Evolutionary conservation across 495 filamentous ascomycete genomes (phyloP), one percentile per base, ranked within the genome.

Genomic region (Daldinia bambusicola): DNA sequence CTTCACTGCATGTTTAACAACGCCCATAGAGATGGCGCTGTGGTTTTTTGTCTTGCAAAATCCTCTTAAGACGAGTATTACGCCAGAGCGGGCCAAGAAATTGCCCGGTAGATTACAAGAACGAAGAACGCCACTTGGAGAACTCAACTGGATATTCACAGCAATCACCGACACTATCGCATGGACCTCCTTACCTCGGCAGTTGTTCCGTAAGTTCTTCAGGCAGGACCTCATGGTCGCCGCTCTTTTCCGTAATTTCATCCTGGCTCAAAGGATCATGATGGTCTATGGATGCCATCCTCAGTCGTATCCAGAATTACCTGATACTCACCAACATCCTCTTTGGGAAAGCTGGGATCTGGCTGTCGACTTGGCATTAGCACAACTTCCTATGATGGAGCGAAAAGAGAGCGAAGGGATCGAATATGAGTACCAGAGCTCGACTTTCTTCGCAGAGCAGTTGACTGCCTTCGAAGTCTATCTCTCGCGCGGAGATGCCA

Each of bases 121-220:
- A 75, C 88, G 95, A n/a, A 84, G 96, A 78, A 98, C 95, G 45
- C 96, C 95, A 0, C 87, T 98, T 43, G 95, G 95, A 50, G 95
- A 99, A 80, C 81, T 99, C 4, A 98, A 98, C 77, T 99, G 95
- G 95, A 99, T 99, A 22, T 97, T 99, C 72, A 99, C 95, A 1
- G 95, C 95, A 13, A 98, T 99, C 63, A 99, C 95, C 1, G 95
- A 99, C 77, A 98, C 95, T 0, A 99, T 99, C 75, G 95, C 95
- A 6, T 99, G 95, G 95, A 98, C 97, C 53, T 93, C 90, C 4
- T 81, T 99, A 10, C 92, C 93, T 8, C 89, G 94, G 3, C 87
- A 92, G 14, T 81, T 97, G 16, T 99, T 99, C 80, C 95, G 96
- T 81, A 96, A 96, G 74, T 91, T 98, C 56, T 99, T 98, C 77